phyloP scores from a whole-genome alignment of 495 filamentous ascomycete genomes.

The Penicillium coprophilum region DNA sequence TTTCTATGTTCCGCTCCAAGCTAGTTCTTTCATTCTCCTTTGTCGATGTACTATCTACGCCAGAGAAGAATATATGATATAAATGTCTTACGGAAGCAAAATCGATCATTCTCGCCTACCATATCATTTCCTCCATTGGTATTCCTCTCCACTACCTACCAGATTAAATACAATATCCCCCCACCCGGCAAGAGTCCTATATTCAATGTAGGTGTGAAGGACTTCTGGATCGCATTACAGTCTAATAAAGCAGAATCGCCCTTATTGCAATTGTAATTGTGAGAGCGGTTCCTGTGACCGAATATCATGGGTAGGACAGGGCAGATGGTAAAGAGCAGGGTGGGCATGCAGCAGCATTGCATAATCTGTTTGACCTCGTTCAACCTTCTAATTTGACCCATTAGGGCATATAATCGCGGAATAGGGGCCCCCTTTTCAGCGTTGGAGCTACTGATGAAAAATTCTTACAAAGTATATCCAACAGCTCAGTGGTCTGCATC shows the following conservation, averaged over 20 bases:
- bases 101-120: not conserved
- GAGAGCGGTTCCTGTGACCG: not conserved
- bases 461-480: too few species aligned
- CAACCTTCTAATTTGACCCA: too few species aligned
- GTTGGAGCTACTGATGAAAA: too few species aligned
- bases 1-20: too few species aligned
- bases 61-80: too few species aligned
- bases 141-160: not conserved
- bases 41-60: too few species aligned
- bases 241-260: not conserved
- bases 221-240: not conserved
- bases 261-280: not conserved
- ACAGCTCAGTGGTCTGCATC: too few species aligned
- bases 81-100: too few species aligned
- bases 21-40: too few species aligned
- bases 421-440: too few species aligned
- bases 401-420: too few species aligned
- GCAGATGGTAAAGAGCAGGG: not conserved
- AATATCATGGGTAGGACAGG: not conserved
- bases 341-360: conserved; percentile 1
- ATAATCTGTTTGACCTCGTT: too few species aligned
- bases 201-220: not conserved
- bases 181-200: not conserved
- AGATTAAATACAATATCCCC: not conserved
- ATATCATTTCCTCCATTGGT: not conserved